Percentiles rank a stretch among this genome's conserved stretches.
Evolutionary conservation across 257 asterid genomes (phyloP).

Genomic region (Solanum pinnatisectum): DNA sequence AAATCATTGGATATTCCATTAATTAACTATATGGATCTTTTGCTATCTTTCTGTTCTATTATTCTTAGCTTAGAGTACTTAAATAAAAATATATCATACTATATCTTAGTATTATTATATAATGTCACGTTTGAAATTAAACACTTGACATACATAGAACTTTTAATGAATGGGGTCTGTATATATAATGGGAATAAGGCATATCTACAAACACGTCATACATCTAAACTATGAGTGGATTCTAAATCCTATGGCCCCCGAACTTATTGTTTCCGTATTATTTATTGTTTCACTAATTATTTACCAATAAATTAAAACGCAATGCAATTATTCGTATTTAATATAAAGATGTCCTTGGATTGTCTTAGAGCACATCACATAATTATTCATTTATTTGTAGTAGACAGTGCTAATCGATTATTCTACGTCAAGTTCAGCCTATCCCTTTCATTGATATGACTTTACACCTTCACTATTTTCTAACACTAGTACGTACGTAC

Average conservation of each 20-base stretch:
- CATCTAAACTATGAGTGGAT: neutral
- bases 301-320: too few relatives aligned
- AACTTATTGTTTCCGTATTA: neutral
- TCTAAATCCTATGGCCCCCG: neutral
- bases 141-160: neutral
- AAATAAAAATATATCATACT: neutral
- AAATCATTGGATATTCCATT: neutral
- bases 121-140: neutral
- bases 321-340: neutral
- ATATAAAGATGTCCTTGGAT: neutral
- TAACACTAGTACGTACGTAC: neutral
- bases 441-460: neutral
- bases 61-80: neutral
- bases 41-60: neutral
- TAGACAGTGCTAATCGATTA: neutral
- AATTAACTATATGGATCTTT: neutral
- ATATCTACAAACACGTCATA: too few relatives aligned
- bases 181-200: too few relatives aligned
- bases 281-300: neutral
- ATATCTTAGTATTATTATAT: neutral
- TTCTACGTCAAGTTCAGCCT: neutral
- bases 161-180: neutral
- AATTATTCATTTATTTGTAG: neutral
- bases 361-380: neutral
- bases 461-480: neutral